Evolutionary conservation across 2,329 filamentous ascomycete species (phyloP).

Genomic region (Microsporum audouinii): DNA sequence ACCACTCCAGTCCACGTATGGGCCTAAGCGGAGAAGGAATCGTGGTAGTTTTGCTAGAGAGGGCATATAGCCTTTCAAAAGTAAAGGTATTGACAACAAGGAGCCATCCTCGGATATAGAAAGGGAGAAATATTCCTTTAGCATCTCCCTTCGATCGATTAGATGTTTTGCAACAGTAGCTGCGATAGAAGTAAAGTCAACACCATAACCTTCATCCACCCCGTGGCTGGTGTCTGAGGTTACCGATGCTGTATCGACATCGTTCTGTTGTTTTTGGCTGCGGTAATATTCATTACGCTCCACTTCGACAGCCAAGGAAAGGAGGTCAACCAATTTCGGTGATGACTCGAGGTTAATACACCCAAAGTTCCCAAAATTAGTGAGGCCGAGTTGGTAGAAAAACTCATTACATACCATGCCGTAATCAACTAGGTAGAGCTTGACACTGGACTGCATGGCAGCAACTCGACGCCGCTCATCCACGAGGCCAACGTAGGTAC

Average conservation of each 20-base stretch:
- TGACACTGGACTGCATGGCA: slow-evolving; percentile 88
- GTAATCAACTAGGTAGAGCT: slow-evolving; percentile 87
- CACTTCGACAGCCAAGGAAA: slow-evolving; percentile 60
- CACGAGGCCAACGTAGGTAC: slow-evolving; percentile 88
- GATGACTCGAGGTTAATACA: slow-evolving; percentile 67
- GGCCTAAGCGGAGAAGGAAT: slow-evolving; percentile 79
- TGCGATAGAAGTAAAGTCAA: slow-evolving; percentile 54
- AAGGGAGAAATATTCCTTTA: slow-evolving; percentile 83
- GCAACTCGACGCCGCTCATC: slow-evolving; percentile 76
- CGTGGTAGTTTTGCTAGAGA: slow-evolving; percentile 74
- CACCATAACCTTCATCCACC: slow-evolving; percentile 53
- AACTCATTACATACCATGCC: slow-evolving; percentile 76
- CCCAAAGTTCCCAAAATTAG: slow-evolving; percentile 93
- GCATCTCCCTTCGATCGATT: slow-evolving; percentile 68
- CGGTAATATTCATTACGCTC: slow-evolving; percentile 44
- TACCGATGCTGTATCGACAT: not conserved
- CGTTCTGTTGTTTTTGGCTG: not conserved
- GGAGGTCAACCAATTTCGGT: slow-evolving; percentile 57
- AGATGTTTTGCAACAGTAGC: slow-evolving; percentile 43
- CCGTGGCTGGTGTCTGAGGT: not conserved
- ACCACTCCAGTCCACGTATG: slow-evolving; percentile 72
- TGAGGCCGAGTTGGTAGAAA: slow-evolving; percentile 90
- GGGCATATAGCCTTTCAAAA: slow-evolving; percentile 82
- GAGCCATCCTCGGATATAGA: slow-evolving; percentile 69
- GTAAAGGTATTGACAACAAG: slow-evolving; percentile 65